Base-by-base conservation (phyloP, 192 early-diverging fungal species). In the Oehlia diaphana region DNA sequence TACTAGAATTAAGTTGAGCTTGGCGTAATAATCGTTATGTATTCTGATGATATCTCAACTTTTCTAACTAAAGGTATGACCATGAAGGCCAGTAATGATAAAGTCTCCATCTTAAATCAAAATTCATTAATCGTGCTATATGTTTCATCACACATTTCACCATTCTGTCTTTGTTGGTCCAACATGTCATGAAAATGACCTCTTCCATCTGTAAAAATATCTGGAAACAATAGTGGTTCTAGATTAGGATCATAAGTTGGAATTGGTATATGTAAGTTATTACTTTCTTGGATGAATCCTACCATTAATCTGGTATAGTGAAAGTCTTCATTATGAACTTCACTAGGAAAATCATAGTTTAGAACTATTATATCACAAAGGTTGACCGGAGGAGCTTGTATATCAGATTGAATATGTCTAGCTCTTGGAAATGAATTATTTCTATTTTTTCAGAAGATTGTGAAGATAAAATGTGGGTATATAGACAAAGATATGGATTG, bases 11-110 rank as follows among this genome's bases (percentile, higher is more conserved):
- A 26, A 26, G 26, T 26, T 26, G 26, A 26, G 26, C 26, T 26
- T 26, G 26, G 26, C 26, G 26, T 71, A 71, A 26, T 47, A 71
- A 39, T 3, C 35, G 3, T 71, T 71, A 39, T 2, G 10, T 37
- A 4, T 47, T 71, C 37, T 71, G 69, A 42, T 71, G 37, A 71
- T 71, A 19, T 5, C 35, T 0, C 28, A 71, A 39, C 37, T 71
- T 71, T 42, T 71, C 69, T 6, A 71, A 6, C 37, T 71, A 5
- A n/a, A 71, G 35, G n/a, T 71, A 71, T 0, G 69, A 71, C 37
- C 69, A 39, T 4, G n/a, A 13, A 2, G 44, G 35, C 69, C 37
- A 71, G 1, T 44, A 6, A 42, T 37, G 69, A 71, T 71, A 39
- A 26, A 71, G 2, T 71, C 69, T 71, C 63, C n/a, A 65, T 7